These are phyloP conservation scores for Trifolium pratense DNA, from an alignment of 306 rosid genomes.

Conservation along the genomic window DNA sequence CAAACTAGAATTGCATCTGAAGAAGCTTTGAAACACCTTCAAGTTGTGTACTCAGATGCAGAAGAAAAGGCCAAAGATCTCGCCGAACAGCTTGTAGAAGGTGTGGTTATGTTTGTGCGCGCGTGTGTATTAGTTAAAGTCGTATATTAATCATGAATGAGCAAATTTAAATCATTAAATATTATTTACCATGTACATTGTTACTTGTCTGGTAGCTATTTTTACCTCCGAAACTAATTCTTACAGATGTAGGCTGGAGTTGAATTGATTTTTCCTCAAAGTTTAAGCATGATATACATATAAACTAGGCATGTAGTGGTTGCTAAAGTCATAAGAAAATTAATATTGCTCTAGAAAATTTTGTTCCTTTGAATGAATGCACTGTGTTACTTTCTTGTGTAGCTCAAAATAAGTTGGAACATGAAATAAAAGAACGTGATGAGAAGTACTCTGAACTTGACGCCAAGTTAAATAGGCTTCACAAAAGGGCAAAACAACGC, in stretches of 20 bases:
- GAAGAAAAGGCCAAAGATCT: conserved; percentile 79
- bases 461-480: conserved; percentile 86
- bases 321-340: conserved; percentile 18
- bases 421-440: conserved; percentile 86
- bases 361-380: conserved; percentile 43
- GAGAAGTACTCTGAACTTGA: conserved; percentile 96
- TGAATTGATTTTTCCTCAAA: conserved; percentile 31
- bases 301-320: conserved; percentile 14
- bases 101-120: conserved; percentile 53
- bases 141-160: conserved; percentile 11
- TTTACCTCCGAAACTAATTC: conserved; percentile 33
- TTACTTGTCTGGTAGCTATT: neutral
- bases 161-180: neutral
- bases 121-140: conserved; percentile 27
- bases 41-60: conserved; percentile 66
- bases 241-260: conserved; percentile 1
- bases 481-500: conserved; percentile 97
- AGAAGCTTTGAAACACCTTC: conserved; percentile 89
- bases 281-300: conserved; percentile 29
- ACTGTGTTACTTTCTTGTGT: conserved; percentile 44
- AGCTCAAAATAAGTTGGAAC: conserved; percentile 81
- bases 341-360: conserved; percentile 22
- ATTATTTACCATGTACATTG: no score
- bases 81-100: conserved; percentile 79
- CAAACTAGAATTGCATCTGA: conserved; percentile 89